Evolutionary conservation across 768 basidiomycete genomes (phyloP).

Genomic region (Tylopilus felleus): DNA sequence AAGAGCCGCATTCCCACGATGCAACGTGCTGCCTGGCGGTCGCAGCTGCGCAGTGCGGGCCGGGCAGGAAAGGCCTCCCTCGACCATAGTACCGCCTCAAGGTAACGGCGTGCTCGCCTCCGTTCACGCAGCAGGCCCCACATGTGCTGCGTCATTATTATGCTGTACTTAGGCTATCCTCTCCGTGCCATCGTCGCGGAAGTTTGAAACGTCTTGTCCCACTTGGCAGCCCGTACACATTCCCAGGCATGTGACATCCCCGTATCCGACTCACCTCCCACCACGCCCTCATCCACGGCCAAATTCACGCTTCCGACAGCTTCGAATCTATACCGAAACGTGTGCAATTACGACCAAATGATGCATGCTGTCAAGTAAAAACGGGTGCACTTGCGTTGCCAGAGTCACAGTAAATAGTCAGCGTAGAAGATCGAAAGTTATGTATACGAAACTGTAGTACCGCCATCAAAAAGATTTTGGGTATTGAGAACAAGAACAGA

Average conservation of each 20-base stretch:
- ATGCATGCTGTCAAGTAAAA: conserved; percentile 13
- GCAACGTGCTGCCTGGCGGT: background rate
- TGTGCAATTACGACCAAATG: conserved; percentile 20
- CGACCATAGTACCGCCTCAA: conserved; percentile 14
- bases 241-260: conserved; percentile 21
- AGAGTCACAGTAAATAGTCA: conserved; percentile 22
- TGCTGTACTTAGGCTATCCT: conserved; percentile 6
- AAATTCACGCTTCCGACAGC: conserved; percentile 5
- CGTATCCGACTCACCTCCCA: background rate
- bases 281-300: background rate
- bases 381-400: conserved; percentile 4
- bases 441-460: conserved; percentile 9
- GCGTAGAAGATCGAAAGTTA: conserved; percentile 28
- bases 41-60: too few species aligned
- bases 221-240: conserved; percentile 1
- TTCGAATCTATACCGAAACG: conserved; percentile 1
- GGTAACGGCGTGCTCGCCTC: conserved; percentile 16
- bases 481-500: background rate
- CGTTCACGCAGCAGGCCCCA: background rate
- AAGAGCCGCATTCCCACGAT: conserved; percentile 22
- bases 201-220: background rate
- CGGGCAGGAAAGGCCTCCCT: too few species aligned
- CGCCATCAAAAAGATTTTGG: conserved; percentile 11
- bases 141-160: conserved; percentile 1
- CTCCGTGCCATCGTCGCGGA: background rate